These are phyloP conservation scores for Pestalotiopsis fici DNA, from an alignment of 2,329 filamentous ascomycete species.

Conservation along the genomic window DNA sequence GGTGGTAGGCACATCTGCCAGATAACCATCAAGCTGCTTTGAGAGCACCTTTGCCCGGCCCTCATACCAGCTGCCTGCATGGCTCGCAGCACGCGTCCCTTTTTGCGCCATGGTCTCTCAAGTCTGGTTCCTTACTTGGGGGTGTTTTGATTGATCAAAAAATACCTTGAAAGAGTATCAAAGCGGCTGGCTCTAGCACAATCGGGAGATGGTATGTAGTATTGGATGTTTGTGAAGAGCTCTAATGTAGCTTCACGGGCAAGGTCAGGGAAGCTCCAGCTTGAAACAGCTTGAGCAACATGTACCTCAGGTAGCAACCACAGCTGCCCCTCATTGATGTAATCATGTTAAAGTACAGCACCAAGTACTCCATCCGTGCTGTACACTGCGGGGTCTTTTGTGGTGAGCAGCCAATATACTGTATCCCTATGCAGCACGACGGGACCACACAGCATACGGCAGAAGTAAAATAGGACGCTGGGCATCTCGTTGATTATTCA, in stretches of 20 bases:
- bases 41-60: constrained; percentile 60
- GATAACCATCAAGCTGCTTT: constrained; percentile 71
- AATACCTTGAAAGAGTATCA: not conserved
- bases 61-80: constrained; percentile 89
- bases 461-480: too few relatives aligned
- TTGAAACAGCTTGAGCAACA: not conserved
- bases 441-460: too few relatives aligned
- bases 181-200: not conserved
- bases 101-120: constrained; percentile 24
- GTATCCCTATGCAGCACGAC: too few relatives aligned
- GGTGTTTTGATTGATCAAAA: not conserved
- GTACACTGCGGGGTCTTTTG: not conserved
- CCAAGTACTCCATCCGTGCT: not conserved
- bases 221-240: not conserved
- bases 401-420: too few relatives aligned
- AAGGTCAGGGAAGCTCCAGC: not conserved
- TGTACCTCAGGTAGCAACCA: not conserved
- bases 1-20: constrained; percentile 68
- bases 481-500: too few relatives aligned
- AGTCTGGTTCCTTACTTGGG: not conserved
- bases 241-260: not conserved
- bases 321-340: not conserved
- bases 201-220: not conserved
- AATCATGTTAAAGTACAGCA: not conserved
- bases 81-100: constrained; percentile 58